These are phyloP conservation scores for Albugo laibachii DNA, from an alignment of 352 stramenopile species.

Conservation along the genomic window DNA sequence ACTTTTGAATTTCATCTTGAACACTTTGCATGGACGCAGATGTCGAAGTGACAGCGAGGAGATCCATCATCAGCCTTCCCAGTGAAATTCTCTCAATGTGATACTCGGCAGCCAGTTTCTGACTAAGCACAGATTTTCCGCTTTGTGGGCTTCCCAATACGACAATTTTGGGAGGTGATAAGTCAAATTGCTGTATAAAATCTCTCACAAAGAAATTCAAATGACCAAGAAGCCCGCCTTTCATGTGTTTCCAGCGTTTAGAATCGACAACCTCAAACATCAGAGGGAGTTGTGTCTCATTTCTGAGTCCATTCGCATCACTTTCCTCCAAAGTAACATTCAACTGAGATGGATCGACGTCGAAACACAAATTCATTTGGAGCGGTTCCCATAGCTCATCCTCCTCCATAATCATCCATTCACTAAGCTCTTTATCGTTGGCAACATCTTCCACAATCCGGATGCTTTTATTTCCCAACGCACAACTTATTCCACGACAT, in stretches of 20 bases:
- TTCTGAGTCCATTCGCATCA: slow-evolving; percentile 8
- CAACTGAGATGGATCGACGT: slow-evolving; percentile 5
- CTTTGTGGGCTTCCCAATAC: slow-evolving; percentile 40
- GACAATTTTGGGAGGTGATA: slow-evolving; percentile 47
- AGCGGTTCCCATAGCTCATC: slow-evolving; percentile 21
- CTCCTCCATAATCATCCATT: slow-evolving; percentile 10
- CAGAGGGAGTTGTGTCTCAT: too few species aligned
- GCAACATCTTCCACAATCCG: slow-evolving; percentile 32
- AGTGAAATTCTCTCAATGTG: slow-evolving; percentile 43
- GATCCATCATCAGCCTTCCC: slow-evolving; percentile 20
- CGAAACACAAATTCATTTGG: slow-evolving; percentile 56
- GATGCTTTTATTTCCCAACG: slow-evolving; percentile 28
- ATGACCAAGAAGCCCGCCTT: slow-evolving; percentile 34
- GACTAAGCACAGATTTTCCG: slow-evolving; percentile 39
- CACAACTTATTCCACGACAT: slow-evolving; percentile 30
- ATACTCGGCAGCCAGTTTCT: slow-evolving; percentile 39
- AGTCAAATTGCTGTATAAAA: slow-evolving; percentile 51
- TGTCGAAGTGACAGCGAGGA: slow-evolving; percentile 11
- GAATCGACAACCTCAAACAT: neutral
- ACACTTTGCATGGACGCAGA: slow-evolving; percentile 1
- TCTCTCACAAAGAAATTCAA: slow-evolving; percentile 45
- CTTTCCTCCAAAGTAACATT: neutral
- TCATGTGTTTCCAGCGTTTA: slow-evolving; percentile 28
- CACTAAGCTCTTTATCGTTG: slow-evolving; percentile 22
- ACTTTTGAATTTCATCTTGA: neutral